Evolutionary conservation across 2,329 filamentous ascomycete genomes (phyloP).

Genomic region (Fusarium decemcellulare): DNA sequence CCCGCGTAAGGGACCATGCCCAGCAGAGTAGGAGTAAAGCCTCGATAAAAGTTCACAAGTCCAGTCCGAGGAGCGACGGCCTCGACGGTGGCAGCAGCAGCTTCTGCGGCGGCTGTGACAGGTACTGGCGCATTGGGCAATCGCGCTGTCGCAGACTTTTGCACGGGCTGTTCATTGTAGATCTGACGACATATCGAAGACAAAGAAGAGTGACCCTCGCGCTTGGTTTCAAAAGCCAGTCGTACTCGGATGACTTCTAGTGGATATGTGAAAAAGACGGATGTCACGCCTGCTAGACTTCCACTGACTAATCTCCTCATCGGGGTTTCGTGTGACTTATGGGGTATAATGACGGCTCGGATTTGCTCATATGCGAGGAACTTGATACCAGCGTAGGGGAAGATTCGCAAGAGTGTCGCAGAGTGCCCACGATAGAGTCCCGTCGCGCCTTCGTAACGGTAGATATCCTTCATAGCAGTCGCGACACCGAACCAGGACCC

Average conservation of each 20-base stretch:
- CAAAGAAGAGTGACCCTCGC: constrained; percentile 77
- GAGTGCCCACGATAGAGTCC: constrained; percentile 96
- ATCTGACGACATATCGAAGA: constrained; percentile 87
- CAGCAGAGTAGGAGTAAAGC: constrained; percentile 89
- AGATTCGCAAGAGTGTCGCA: constrained; percentile 92
- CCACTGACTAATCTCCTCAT: constrained; percentile 82
- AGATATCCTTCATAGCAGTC: constrained; percentile 88
- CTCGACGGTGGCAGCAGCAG: constrained; percentile 58
- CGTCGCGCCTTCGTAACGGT: constrained; percentile 77
- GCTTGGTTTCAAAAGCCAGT: constrained; percentile 93
- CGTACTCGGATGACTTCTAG: constrained; percentile 94
- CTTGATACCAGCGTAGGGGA: constrained; percentile 97
- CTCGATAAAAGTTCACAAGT: constrained; percentile 92
- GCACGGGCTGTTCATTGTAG: constrained; percentile 79
- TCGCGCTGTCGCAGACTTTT: constrained; percentile 49
- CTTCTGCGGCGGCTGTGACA: constrained; percentile 56
- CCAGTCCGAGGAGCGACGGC: constrained; percentile 74
- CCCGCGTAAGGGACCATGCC: constrained; percentile 98
- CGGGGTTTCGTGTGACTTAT: constrained; percentile 82
- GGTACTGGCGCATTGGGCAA: constrained; percentile 46
- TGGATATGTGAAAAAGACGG: constrained; percentile 96
- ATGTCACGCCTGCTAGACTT: constrained; percentile 85
- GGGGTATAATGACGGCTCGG: constrained; percentile 81
- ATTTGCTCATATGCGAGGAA: constrained; percentile 99
- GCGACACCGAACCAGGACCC: constrained; percentile 89